phyloP scores from a whole-genome alignment of 2,329 filamentous ascomycete species.

The Pseudopyricularia javanii region DNA sequence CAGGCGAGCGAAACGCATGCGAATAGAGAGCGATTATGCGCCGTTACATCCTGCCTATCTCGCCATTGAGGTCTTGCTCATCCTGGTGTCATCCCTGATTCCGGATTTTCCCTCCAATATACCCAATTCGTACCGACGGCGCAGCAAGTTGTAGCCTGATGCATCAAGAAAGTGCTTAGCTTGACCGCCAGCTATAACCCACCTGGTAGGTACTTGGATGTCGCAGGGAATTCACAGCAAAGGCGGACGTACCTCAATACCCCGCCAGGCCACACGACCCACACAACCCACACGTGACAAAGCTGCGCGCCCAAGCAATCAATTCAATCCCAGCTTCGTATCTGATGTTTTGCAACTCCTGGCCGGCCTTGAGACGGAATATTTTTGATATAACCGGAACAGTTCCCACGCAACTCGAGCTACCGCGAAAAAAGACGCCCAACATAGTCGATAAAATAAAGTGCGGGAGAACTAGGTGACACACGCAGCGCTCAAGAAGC shows the following conservation, averaged over 20 bases:
- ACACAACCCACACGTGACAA: background rate
- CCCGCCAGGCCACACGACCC: background rate
- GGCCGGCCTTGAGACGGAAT: background rate
- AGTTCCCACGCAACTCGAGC: background rate
- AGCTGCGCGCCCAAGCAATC: background rate
- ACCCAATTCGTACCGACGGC: no score
- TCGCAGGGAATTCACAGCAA: background rate
- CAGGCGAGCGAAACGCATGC: background rate
- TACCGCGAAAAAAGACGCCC: background rate
- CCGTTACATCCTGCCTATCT: no score
- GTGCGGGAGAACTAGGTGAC: background rate
- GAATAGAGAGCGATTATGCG: no score
- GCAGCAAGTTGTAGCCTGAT: no score
- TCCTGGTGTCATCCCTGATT: no score
- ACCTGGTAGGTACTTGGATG: background rate
- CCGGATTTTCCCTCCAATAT: background rate
- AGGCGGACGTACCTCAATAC: background rate
- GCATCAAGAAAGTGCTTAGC: background rate
- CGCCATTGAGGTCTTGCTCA: no score
- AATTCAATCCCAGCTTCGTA: background rate
- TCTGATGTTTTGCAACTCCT: no score
- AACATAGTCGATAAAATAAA: background rate
- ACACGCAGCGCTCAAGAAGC: constrained; percentile 1
- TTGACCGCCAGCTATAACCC: background rate
- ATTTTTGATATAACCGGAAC: background rate